A percentile compares a stretch with the other conserved stretches of the same genome.
Conservation (phyloP, 495 filamentous ascomycete species). For the Cairneyella variabilis region DNA sequence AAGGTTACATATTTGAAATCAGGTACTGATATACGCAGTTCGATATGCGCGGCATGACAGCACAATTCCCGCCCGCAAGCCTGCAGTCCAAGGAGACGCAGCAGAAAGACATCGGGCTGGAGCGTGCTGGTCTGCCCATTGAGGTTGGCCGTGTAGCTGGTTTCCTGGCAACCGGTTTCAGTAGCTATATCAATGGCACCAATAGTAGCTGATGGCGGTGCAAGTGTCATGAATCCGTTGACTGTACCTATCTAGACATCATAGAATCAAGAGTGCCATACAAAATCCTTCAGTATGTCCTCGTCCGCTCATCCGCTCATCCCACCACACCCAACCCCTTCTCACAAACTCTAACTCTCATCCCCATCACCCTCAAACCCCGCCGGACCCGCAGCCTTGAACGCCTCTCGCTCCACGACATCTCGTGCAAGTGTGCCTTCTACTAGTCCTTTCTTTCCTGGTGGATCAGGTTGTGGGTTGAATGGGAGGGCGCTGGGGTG, state of each 20-base stretch:
- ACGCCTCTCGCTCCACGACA: no score
- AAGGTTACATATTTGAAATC: neutral
- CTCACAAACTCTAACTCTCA: no score
- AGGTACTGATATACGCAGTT: conserved; percentile 26
- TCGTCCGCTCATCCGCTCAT: no score
- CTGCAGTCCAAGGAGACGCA: conserved; percentile 48
- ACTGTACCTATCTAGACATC: conserved; percentile 38
- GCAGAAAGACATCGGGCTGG: conserved; percentile 41
- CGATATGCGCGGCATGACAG: conserved; percentile 50
- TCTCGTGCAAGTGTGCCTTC: no score
- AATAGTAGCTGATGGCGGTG: conserved; percentile 62
- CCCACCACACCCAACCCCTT: no score
- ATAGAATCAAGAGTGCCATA: no score
- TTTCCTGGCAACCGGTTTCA: conserved; percentile 57
- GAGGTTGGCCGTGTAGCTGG: conserved; percentile 57
- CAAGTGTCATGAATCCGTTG: conserved; percentile 40
- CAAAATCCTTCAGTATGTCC: no score
- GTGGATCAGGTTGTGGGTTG: no score
- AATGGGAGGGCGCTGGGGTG: no score
- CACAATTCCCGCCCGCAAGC: conserved; percentile 51
- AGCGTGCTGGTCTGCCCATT: conserved; percentile 44
- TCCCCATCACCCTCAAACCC: no score
- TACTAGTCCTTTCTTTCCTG: no score
- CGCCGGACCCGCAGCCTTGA: no score
- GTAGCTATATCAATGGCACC: conserved; percentile 65